Percentiles rank a stretch among this genome's conserved stretches.
These are phyloP conservation scores for Pseudogymnoascus sp. DNA, from an alignment of 2,329 filamentous ascomycete species.

Conservation along the genomic window DNA sequence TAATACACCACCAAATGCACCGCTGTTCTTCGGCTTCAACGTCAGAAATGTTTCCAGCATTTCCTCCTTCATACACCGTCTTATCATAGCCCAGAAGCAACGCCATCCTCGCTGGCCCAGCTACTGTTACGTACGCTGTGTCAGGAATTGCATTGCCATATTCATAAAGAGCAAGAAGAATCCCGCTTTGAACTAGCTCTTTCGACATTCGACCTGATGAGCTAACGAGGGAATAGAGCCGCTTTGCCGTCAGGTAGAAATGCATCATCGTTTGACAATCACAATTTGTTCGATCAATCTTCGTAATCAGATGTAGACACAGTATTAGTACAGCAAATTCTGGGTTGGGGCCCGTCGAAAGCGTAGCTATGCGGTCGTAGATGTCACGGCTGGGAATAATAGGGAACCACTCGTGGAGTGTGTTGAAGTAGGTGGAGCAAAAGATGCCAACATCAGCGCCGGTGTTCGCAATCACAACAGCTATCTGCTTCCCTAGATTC, in stretches of 20 bases:
- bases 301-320: conserved; percentile 2
- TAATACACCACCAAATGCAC: not conserved
- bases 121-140: conserved; percentile 10
- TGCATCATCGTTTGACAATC: conserved; percentile 6
- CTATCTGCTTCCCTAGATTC: conserved; percentile 5
- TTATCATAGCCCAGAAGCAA: conserved; percentile 14
- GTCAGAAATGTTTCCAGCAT: not conserved
- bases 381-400: conserved; percentile 2
- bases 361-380: conserved; percentile 2
- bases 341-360: not conserved
- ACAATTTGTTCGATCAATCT: not conserved
- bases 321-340: conserved; percentile 3
- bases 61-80: not conserved
- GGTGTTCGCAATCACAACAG: not conserved
- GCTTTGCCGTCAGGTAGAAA: not conserved
- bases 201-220: conserved; percentile 13
- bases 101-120: conserved; percentile 15
- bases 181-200: conserved; percentile 12
- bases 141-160: conserved; percentile 12
- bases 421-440: conserved; percentile 8
- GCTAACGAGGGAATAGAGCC: not conserved
- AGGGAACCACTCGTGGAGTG: conserved; percentile 7
- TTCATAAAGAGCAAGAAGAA: conserved; percentile 17
- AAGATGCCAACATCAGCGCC: conserved; percentile 8
- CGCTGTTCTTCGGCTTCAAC: not conserved